Base-by-base conservation (phyloP, 2,329 filamentous ascomycete species). In the Diatrype stigma region DNA sequence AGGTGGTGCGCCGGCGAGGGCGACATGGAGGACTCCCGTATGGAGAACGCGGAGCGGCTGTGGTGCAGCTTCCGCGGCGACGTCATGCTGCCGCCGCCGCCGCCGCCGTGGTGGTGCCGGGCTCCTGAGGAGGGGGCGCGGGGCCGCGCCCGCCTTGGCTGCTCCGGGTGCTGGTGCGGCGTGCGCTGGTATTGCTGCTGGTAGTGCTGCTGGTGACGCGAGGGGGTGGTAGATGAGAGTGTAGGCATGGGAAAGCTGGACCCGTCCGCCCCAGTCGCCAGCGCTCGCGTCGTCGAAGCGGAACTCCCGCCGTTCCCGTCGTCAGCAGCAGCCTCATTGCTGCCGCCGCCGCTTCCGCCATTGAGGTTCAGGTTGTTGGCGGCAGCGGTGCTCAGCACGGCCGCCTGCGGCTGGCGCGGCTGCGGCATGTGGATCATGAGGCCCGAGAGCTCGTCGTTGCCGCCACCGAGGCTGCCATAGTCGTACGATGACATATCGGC, bases 381-480 rank as follows among this genome's bases (percentile, higher is more conserved):
- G 65, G 56, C 17, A 3, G 37, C 68, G 52, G 48, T 61, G 51
- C 56, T 72, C 49, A 74, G 63, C 22, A 73, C 64, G 14, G 70
- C 63, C 6, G 72, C 66, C 26, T 67, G 64, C 0, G 68, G 64
- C 5, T 62, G 54, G 1, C 66, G 73, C 3, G 75, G 71, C 52
- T 77, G 76, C 17, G 76, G 77, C 76, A 79, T 78, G 57, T 80
- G 75, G 51, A 81, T 77, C 74, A 79, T 76, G 51, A 81, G 73
- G 1, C 75, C 75, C 42, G 67, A 62, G 49, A 73, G 52, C 32
- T 67, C 67, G 7, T 56, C 48, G 42, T 34, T 23, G n/a, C 48
- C 34, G 23, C 46, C 38, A 26, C 35, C 19, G 30, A 7, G 7
- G 14, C 51, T 50, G 26, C 55, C 49, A 53, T 72, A 74, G 42